These are phyloP conservation scores for Lactarius tabidus DNA, from an alignment of 768 basidiomycete genomes.

Conservation along the genomic window DNA sequence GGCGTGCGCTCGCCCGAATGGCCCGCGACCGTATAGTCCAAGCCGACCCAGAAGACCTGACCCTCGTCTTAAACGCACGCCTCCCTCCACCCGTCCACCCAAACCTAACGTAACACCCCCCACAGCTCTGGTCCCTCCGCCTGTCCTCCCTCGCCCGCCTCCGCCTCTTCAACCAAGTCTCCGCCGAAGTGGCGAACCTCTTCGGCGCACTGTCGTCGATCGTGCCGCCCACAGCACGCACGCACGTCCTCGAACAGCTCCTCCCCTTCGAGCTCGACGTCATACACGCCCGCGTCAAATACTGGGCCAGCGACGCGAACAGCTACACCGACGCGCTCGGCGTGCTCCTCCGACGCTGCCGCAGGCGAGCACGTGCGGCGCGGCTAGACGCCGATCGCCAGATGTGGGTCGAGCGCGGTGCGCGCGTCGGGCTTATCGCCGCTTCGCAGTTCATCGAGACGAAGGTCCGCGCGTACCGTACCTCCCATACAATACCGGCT, in stretches of 20 bases:
- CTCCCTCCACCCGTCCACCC: not conserved
- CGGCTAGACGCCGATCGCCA: slow-evolving; percentile 26
- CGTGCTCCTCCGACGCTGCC: slow-evolving; percentile 60
- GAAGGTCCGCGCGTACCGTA: no score
- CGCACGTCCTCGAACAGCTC: slow-evolving; percentile 56
- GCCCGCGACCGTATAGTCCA: slow-evolving; percentile 73
- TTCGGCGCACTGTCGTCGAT: slow-evolving; percentile 64
- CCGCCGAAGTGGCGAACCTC: slow-evolving; percentile 78
- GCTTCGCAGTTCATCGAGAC: slow-evolving; percentile 82
- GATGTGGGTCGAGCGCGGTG: slow-evolving; percentile 84
- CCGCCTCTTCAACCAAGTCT: slow-evolving; percentile 82
- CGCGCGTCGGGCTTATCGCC: slow-evolving; percentile 70
- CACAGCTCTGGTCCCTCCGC: slow-evolving; percentile 79
- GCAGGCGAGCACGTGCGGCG: slow-evolving; percentile 40
- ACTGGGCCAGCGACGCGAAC: slow-evolving; percentile 80
- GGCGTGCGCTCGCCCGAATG: slow-evolving; percentile 82
- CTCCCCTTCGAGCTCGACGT: slow-evolving; percentile 58
- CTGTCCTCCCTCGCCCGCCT: slow-evolving; percentile 74
- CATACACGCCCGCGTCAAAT: slow-evolving; percentile 68
- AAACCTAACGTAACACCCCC: not conserved
- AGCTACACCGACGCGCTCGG: slow-evolving; percentile 73
- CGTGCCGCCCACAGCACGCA: slow-evolving; percentile 48
- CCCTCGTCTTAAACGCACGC: slow-evolving; percentile 63
- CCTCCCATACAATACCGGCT: no score
- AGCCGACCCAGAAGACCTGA: slow-evolving; percentile 64